These are phyloP conservation scores for Dichotomopilus funicola DNA, from an alignment of 2,329 filamentous ascomycete species.

Conservation along the genomic window DNA sequence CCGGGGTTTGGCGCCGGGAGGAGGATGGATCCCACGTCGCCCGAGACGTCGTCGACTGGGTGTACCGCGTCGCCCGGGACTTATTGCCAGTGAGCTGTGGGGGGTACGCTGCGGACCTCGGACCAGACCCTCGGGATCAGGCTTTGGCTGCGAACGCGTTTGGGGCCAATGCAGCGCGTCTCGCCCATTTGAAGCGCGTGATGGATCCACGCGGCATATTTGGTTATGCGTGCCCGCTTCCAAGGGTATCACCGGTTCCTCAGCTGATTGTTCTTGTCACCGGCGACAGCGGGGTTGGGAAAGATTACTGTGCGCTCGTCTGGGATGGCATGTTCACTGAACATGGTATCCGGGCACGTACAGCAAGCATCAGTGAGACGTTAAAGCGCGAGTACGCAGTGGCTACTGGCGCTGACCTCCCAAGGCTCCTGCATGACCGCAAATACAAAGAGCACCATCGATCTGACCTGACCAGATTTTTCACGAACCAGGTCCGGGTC, in stretches of 20 bases:
- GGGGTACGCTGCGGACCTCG: constrained; percentile 55
- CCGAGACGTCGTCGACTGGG: constrained; percentile 42
- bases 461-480: constrained; percentile 45
- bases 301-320: constrained; percentile 51
- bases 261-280: constrained; percentile 53
- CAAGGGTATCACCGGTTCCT: constrained; percentile 28
- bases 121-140: constrained; percentile 53
- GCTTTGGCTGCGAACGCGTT: constrained; percentile 48
- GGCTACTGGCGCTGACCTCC: constrained; percentile 40
- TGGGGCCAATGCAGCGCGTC: constrained; percentile 44
- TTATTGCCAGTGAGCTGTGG: constrained; percentile 47
- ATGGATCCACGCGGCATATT: constrained; percentile 47
- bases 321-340: constrained; percentile 41
- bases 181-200: constrained; percentile 44
- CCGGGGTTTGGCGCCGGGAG: constrained; percentile 53
- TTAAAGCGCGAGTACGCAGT: constrained; percentile 52
- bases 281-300: constrained; percentile 48
- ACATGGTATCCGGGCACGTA: constrained; percentile 32
- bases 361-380: constrained; percentile 49
- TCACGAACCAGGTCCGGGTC: constrained; percentile 36
- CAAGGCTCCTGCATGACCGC: constrained; percentile 45
- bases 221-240: constrained; percentile 50
- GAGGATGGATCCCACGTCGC: constrained; percentile 40
- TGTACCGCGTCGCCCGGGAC: constrained; percentile 43
- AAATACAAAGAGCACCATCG: constrained; percentile 57